Conservation (phyloP, 257 asterid genomes). For the Solanum bulbocastanum region DNA sequence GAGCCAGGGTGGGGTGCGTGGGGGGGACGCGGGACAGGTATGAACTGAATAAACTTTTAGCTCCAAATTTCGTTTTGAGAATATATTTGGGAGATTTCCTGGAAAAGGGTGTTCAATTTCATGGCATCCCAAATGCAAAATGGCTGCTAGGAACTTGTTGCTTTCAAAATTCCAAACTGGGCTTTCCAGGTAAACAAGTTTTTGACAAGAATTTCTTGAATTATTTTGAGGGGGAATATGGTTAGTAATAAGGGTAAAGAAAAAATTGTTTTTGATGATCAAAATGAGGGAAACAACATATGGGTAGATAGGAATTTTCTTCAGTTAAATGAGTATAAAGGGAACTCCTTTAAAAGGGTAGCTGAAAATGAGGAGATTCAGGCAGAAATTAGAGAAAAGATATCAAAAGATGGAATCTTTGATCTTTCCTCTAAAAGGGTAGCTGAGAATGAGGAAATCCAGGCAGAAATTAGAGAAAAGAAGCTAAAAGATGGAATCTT, state of each 20-base stretch:
- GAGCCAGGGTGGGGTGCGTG: too few relatives aligned
- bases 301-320: constrained; percentile 88
- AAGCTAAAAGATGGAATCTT: constrained; percentile 76
- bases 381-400: constrained; percentile 42
- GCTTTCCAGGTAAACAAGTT: not conserved
- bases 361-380: constrained; percentile 29
- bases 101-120: not conserved
- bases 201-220: constrained; percentile 19
- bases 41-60: not conserved
- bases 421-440: constrained; percentile 43
- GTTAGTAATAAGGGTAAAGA: constrained; percentile 64
- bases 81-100: not conserved
- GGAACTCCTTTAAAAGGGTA: constrained; percentile 49
- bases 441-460: constrained; percentile 31
- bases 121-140: not conserved
- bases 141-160: not conserved
- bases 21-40: not conserved
- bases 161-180: not conserved
- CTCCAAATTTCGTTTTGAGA: not conserved
- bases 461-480: constrained; percentile 47
- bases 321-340: constrained; percentile 44
- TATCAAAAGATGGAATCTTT: constrained; percentile 56
- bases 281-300: constrained; percentile 29
- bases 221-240: constrained; percentile 31
- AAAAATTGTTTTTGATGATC: constrained; percentile 44